phyloP scores from a whole-genome alignment of 352 stramenopile species.

The Globisporangium parvum region DNA sequence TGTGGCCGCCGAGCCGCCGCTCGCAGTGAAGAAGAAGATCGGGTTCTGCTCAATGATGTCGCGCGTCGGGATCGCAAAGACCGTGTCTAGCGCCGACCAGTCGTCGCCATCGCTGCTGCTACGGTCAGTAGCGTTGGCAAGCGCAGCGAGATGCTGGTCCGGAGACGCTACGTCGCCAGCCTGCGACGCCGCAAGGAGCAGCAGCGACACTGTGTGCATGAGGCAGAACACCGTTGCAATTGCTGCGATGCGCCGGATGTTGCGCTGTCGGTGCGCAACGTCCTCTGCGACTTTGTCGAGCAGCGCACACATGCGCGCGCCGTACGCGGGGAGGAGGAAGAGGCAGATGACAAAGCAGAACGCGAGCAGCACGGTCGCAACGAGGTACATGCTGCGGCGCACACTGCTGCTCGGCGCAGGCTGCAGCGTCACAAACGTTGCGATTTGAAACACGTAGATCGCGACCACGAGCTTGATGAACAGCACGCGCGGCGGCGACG shows the following conservation, averaged over 20 bases:
- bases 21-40: conserved; percentile 57
- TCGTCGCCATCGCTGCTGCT: background rate
- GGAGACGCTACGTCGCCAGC: conserved; percentile 18
- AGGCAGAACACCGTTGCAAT: conserved; percentile 53
- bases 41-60: conserved; percentile 50
- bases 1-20: conserved; percentile 12
- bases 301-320: conserved; percentile 42
- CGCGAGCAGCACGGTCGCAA: conserved; percentile 37
- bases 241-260: conserved; percentile 51
- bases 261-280: conserved; percentile 36
- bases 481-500: conserved; percentile 32
- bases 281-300: conserved; percentile 54
- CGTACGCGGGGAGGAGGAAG: conserved; percentile 46
- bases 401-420: conserved; percentile 21
- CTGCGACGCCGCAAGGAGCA: conserved; percentile 42
- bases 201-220: conserved; percentile 36
- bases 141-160: background rate
- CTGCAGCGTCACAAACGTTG: conserved; percentile 33
- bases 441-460: conserved; percentile 45
- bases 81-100: conserved; percentile 6
- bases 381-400: conserved; percentile 34
- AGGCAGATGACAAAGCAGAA: conserved; percentile 46
- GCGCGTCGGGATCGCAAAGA: conserved; percentile 32
- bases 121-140: background rate
- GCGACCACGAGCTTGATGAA: conserved; percentile 49